Evolutionary conservation across 306 rosid species (phyloP).

Genomic region (Prunus persica): DNA sequence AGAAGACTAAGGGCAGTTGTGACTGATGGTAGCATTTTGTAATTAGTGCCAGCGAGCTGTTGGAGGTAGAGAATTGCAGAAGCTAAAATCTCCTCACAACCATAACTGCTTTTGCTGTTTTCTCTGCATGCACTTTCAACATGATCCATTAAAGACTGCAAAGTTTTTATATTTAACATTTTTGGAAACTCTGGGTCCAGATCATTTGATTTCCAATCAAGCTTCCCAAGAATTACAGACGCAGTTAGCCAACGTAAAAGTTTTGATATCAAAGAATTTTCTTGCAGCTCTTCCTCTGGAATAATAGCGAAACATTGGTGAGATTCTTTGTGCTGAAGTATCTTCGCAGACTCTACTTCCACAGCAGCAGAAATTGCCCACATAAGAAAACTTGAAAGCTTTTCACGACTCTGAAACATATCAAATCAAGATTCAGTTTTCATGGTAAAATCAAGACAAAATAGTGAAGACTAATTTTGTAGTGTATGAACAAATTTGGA

Average conservation of each 20-base stretch:
- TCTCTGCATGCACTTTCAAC: constrained; percentile 31
- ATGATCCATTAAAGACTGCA: constrained; percentile 50
- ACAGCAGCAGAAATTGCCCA: constrained; percentile 72
- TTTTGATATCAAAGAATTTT: constrained; percentile 48
- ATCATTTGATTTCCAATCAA: constrained; percentile 33
- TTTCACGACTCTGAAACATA: constrained; percentile 50
- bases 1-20: constrained; percentile 76
- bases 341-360: constrained; percentile 41
- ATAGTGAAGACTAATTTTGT: background rate
- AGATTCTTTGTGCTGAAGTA: constrained; percentile 34
- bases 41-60: constrained; percentile 44
- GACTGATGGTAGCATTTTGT: constrained; percentile 54
- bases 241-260: constrained; percentile 81
- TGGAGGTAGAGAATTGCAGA: constrained; percentile 68
- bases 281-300: constrained; percentile 30
- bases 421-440: constrained; percentile 3
- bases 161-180: constrained; percentile 33
- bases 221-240: constrained; percentile 60
- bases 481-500: background rate
- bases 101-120: constrained; percentile 34
- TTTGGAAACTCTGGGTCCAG: constrained; percentile 27
- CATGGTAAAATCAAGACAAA: constrained; percentile 7
- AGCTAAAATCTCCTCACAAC: constrained; percentile 53
- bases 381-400: constrained; percentile 55
- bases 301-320: constrained; percentile 21